A percentile compares a stretch with the other conserved stretches of the same genome.
Conservation (phyloP, 441 rosid species). For the Syzygium syzygioides region DNA sequence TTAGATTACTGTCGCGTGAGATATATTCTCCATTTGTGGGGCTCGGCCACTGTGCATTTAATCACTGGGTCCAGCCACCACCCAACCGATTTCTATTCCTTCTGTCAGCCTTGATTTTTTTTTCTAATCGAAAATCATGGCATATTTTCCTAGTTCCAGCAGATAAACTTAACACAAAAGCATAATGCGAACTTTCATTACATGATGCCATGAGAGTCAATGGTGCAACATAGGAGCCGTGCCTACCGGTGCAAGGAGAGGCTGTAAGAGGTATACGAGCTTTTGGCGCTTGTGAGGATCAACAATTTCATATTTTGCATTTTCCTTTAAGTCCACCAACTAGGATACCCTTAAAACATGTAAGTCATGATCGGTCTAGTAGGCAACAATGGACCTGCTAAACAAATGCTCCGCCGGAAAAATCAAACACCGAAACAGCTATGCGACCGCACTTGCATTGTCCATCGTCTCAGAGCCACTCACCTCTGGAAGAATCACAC, state of each 20-base stretch:
- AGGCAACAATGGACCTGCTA: not conserved
- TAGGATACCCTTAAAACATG: not conserved
- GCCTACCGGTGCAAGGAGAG: not conserved
- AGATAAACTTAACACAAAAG: not conserved
- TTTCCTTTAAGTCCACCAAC: not conserved
- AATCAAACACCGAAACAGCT: not conserved
- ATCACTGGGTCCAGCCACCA: not conserved
- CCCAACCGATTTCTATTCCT: not conserved
- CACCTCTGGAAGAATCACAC: not conserved
- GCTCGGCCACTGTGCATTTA: not conserved
- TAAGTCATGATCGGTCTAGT: not conserved
- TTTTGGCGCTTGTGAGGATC: not conserved
- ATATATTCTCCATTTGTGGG: not conserved
- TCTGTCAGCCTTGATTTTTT: not conserved
- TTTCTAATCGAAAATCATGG: not conserved
- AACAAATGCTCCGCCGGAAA: not conserved
- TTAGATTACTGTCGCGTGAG: not conserved
- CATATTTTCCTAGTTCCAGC: not conserved
- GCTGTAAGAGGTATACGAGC: not conserved
- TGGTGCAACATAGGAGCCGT: not conserved
- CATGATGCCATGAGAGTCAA: not conserved
- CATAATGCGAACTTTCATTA: not conserved
- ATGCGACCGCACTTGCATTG: rapidly evolving
- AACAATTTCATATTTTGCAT: not conserved
- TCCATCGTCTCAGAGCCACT: not conserved